phyloP scores from a whole-genome alignment of 2,329 filamentous ascomycete species.

The Orbilia blumenaviensis region DNA sequence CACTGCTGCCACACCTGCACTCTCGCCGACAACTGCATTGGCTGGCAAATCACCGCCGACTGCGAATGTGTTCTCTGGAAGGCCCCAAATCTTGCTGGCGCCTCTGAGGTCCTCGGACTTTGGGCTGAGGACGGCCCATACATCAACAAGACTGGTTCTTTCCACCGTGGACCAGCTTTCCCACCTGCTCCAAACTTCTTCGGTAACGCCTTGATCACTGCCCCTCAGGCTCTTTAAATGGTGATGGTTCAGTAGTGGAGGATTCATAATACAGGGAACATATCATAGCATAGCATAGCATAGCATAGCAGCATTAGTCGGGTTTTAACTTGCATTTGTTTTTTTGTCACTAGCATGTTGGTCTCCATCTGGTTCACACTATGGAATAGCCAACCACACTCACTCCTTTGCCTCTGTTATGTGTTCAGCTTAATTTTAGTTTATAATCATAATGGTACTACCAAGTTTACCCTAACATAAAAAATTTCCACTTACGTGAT shows the following conservation, averaged over 20 bases:
- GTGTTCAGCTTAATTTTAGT: background rate
- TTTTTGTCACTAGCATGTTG: slow-evolving; percentile 10
- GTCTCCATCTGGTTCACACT: background rate
- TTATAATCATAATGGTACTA: background rate
- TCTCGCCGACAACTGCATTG: slow-evolving; percentile 21
- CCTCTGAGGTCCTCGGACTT: background rate
- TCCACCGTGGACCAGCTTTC: slow-evolving; percentile 42
- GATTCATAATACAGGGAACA: background rate
- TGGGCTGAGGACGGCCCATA: slow-evolving; percentile 36
- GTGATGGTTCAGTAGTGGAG: background rate
- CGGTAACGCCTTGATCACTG: slow-evolving; percentile 8
- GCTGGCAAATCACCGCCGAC: slow-evolving; percentile 40
- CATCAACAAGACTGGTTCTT: slow-evolving; percentile 28
- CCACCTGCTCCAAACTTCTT: slow-evolving; percentile 34
- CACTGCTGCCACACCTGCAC: slow-evolving; percentile 44
- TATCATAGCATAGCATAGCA: slow-evolving; percentile 1
- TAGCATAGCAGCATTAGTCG: background rate
- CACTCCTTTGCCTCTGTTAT: background rate
- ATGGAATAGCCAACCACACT: background rate
- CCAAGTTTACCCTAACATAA: background rate
- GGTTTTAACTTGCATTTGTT: background rate
- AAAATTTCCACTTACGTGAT: too few relatives aligned
- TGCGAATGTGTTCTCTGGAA: slow-evolving; percentile 30
- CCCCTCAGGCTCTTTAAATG: background rate
- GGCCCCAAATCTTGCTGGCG: background rate